Percentiles rank a stretch among this genome's conserved stretches.
Evolutionary conservation across 2,329 filamentous ascomycete genomes (phyloP).

Genomic region (Xylaria digitata): DNA sequence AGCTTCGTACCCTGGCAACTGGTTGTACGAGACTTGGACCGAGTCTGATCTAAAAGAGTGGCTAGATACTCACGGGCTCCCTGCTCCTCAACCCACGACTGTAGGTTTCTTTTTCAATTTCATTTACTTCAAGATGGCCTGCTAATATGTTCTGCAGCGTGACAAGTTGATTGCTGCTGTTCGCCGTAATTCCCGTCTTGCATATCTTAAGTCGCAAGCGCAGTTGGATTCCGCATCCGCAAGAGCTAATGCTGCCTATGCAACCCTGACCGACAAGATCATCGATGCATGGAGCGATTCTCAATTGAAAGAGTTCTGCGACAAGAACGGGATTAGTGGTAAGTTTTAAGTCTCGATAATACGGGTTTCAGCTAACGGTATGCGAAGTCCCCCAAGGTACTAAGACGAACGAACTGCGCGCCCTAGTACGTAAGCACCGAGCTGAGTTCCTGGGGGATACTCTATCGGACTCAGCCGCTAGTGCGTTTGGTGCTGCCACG

Average conservation of each 20-base stretch:
- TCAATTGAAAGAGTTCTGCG: slow-evolving; percentile 90
- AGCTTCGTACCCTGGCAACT: slow-evolving; percentile 88
- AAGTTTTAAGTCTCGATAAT: slow-evolving; percentile 24
- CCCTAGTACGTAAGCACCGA: slow-evolving; percentile 88
- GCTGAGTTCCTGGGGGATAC: slow-evolving; percentile 77
- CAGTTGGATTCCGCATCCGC: slow-evolving; percentile 70
- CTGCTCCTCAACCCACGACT: slow-evolving; percentile 82
- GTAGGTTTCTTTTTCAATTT: slow-evolving; percentile 46
- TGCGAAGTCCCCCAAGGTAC: slow-evolving; percentile 86
- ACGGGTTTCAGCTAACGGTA: slow-evolving; percentile 30
- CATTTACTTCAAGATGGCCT: not conserved
- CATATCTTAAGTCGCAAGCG: slow-evolving; percentile 74
- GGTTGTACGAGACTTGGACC: slow-evolving; percentile 91
- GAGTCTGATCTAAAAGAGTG: slow-evolving; percentile 94
- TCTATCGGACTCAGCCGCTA: slow-evolving; percentile 65
- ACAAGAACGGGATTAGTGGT: slow-evolving; percentile 82
- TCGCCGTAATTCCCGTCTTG: slow-evolving; percentile 88
- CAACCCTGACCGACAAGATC: slow-evolving; percentile 82
- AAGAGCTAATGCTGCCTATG: slow-evolving; percentile 75
- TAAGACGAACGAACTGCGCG: slow-evolving; percentile 87
- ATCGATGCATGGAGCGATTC: slow-evolving; percentile 91
- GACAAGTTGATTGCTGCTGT: slow-evolving; percentile 90
- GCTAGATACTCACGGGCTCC: slow-evolving; percentile 88
- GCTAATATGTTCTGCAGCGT: slow-evolving; percentile 59
- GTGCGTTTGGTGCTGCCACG: slow-evolving; percentile 76